Evolutionary conservation across 371 early-diverging fungal species (phyloP).

Genomic region (Chytridium lagenaria): DNA sequence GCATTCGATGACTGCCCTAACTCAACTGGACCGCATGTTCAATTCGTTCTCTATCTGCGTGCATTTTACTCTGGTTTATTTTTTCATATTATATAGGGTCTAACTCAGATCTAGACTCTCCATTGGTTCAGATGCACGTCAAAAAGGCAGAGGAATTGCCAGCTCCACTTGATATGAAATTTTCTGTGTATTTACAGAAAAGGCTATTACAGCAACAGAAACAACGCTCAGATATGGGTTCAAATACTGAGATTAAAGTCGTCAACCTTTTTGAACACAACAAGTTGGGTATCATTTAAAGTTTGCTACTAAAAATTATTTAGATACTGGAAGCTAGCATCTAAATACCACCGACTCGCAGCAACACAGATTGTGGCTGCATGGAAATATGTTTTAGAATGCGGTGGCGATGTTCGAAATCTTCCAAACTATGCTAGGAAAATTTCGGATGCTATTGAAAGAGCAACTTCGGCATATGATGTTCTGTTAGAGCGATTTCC

Average conservation of each 20-base stretch:
- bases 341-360: background rate
- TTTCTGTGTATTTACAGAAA: background rate
- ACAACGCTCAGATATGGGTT: background rate
- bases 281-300: background rate
- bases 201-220: background rate
- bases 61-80: background rate
- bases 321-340: background rate
- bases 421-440: background rate
- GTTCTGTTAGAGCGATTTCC: background rate
- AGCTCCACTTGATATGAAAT: background rate
- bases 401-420: background rate
- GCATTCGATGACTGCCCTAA: background rate
- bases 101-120: background rate
- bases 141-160: background rate
- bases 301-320: background rate
- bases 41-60: background rate
- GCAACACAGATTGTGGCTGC: background rate
- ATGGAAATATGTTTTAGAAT: background rate
- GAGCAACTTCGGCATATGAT: background rate
- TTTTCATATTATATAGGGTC: background rate
- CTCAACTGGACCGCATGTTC: background rate
- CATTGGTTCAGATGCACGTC: background rate
- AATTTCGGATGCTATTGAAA: background rate
- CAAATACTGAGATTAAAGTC: background rate
- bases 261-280: background rate